Base-by-base conservation (phyloP, 306 rosid genomes). In the Medicago arabica region DNA sequence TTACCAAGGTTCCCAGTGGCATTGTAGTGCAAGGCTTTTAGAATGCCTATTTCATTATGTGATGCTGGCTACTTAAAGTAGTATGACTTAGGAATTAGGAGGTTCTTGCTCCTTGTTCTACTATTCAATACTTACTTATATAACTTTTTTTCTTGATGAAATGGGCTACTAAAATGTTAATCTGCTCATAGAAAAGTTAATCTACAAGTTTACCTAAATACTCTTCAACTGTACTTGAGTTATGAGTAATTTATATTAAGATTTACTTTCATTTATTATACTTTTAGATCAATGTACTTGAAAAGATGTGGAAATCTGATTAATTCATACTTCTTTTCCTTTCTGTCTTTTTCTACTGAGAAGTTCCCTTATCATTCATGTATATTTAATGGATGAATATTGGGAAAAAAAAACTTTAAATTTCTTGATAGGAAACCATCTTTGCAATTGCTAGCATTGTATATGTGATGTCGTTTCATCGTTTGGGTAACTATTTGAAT, bases 191-290 rank as follows among this genome's bases (percentile, higher is more conserved):
- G 25, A 23, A 68, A 75, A 50, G 28, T 74, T 17, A 38, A 3
- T 65, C 38, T 18, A 74, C 58, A 16, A 17, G 40, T 60, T 25
- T 69, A 15, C 67, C 18, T 49, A 40, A 25, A 78, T 28, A 63
- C 51, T 65, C 55, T 55, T 80, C 38, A 55, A 80, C 49, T 54
- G 28, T 66, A 67, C 62, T 46, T 10, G 13, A 67, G 38, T 80
- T 53, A 55, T 68, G 54, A 47, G 57, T 73, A 57, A 44, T 66
- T 43, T 34, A 23, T 44, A 21, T 55, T 47, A 44, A 72, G 68
- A 54, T 79, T 65, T 57, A 66, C 17, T 73, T 73, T 73, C 74
- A 53, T 80, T 72, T 14, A 66, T 66, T 41, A 38, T 31, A 34
- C 69, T 17, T 39, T 18, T 40, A 73, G 53, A 53, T 61, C 47